Percentiles rank a stretch among this genome's conserved stretches.
Conservation (phyloP, 805 yeast genomes). For the Saccharomycopsis fibuligera region DNA sequence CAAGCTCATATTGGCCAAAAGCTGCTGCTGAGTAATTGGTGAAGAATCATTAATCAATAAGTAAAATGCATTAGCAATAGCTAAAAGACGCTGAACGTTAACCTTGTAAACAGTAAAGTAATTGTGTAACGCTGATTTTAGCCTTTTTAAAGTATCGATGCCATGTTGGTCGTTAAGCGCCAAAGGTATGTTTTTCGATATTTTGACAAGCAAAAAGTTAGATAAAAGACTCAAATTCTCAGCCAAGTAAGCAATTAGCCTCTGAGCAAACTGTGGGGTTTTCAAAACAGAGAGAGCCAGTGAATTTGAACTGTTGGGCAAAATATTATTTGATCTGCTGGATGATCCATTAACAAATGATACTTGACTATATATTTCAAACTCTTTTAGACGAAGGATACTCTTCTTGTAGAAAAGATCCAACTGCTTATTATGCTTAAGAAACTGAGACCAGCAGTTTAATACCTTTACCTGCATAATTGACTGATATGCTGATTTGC, state of each 20-base stretch:
- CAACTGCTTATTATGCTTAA: neutral
- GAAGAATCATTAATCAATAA: neutral
- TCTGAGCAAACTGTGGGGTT: neutral
- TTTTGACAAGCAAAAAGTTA: neutral
- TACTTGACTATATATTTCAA: constrained; percentile 1
- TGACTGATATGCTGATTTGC: neutral
- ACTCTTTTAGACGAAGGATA: constrained; percentile 3
- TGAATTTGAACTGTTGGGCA: neutral
- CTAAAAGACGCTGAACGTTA: neutral
- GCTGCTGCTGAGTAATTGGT: neutral
- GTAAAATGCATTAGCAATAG: neutral
- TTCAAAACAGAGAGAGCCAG: neutral
- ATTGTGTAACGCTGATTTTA: neutral
- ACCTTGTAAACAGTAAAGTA: constrained; percentile 1
- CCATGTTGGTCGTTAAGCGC: neutral
- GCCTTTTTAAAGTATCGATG: too few relatives aligned
- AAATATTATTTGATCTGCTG: neutral
- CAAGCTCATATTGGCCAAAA: neutral
- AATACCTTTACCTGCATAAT: constrained; percentile 2
- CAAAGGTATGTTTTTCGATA: neutral
- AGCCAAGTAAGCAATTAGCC: neutral
- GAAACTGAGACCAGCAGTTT: neutral
- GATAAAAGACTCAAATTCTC: neutral
- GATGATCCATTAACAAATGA: too few relatives aligned
- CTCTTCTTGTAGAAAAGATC: constrained; percentile 6